These are phyloP conservation scores for Ascoidea tarda DNA, from an alignment of 805 yeast genomes.

Conservation along the genomic window DNA sequence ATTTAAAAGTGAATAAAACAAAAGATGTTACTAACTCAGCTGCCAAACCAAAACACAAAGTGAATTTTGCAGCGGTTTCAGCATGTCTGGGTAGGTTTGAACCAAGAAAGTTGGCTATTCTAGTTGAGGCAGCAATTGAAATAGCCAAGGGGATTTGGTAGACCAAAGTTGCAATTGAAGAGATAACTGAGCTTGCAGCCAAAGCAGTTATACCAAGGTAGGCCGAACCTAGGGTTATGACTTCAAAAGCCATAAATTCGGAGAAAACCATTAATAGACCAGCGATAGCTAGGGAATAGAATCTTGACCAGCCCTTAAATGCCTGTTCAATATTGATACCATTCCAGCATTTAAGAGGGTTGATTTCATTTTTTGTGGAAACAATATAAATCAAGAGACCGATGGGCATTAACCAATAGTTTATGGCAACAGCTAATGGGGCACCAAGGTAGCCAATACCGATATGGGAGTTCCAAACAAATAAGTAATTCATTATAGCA, in stretches of 20 bases:
- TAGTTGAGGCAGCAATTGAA: constrained; percentile 38
- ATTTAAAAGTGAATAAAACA: constrained; percentile 29
- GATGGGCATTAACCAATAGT: constrained; percentile 32
- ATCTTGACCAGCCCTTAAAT: constrained; percentile 14
- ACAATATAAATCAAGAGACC: not conserved
- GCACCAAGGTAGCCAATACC: constrained; percentile 37
- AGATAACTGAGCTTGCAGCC: constrained; percentile 42
- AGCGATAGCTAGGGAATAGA: constrained; percentile 33
- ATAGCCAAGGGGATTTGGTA: constrained; percentile 46
- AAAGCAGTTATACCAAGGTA: constrained; percentile 36
- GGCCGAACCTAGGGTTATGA: constrained; percentile 39
- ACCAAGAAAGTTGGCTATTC: constrained; percentile 42
- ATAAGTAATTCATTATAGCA: constrained; percentile 29
- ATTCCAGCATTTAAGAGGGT: constrained; percentile 3
- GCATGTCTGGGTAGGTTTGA: constrained; percentile 19
- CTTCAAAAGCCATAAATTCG: constrained; percentile 43
- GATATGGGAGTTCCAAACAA: constrained; percentile 27
- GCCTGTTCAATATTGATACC: not conserved
- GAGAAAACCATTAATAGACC: constrained; percentile 42
- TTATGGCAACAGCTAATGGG: constrained; percentile 33
- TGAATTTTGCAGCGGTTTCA: constrained; percentile 24
- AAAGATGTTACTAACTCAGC: constrained; percentile 28
- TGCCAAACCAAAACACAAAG: constrained; percentile 21
- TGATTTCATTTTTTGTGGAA: not conserved
- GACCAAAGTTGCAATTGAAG: constrained; percentile 35